Conservation (phyloP, 352 stramenopile species). For the Globisporangium echinulatum region DNA sequence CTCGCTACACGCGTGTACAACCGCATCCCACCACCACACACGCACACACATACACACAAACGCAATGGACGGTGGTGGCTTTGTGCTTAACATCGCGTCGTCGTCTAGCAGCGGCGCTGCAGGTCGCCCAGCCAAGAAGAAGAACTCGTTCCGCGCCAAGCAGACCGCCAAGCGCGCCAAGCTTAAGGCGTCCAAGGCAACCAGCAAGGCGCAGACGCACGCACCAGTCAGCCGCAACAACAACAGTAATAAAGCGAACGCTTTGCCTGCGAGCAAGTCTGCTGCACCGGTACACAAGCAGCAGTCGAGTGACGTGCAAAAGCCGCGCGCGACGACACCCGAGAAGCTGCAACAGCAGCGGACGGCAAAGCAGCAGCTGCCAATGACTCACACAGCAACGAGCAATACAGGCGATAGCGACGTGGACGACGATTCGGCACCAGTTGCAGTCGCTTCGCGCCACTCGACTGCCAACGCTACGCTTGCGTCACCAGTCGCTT, state of each 20-base stretch:
- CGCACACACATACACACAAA: background rate
- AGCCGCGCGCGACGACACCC: background rate
- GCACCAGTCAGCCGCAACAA: constrained; percentile 1
- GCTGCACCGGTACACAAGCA: constrained; percentile 5
- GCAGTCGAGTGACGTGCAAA: background rate
- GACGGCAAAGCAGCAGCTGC: background rate
- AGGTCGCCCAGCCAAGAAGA: constrained; percentile 48
- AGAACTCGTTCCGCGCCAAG: constrained; percentile 75
- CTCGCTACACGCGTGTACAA: background rate
- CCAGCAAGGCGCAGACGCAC: constrained; percentile 9
- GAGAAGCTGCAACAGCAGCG: background rate
- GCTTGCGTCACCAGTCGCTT: too few species aligned
- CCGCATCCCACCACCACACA: background rate
- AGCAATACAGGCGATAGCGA: constrained; percentile 11
- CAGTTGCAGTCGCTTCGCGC: background rate
- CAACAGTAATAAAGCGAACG: background rate
- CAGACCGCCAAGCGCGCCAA: constrained; percentile 39
- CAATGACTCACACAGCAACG: background rate
- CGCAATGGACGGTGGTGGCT: constrained; percentile 45
- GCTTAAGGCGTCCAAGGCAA: constrained; percentile 18
- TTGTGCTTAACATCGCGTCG: constrained; percentile 78
- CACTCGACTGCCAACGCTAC: too few species aligned
- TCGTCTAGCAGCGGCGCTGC: constrained; percentile 17
- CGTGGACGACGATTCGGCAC: constrained; percentile 3
- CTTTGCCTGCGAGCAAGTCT: constrained; percentile 7